phyloP scores from a whole-genome alignment of 495 filamentous ascomycete species.

The Neurospora pannonica region DNA sequence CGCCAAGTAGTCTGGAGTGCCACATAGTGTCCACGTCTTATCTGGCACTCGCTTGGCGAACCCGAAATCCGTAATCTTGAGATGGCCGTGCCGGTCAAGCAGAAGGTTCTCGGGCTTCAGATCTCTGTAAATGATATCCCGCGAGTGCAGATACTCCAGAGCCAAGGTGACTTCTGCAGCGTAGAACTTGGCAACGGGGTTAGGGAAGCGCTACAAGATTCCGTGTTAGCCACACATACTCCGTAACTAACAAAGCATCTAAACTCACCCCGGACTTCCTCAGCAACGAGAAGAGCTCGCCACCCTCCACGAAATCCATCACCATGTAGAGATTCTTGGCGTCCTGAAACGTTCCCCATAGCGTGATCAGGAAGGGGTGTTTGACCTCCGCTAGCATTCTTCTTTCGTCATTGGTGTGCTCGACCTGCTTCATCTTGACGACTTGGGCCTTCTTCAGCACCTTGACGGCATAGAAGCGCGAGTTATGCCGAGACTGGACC shows the following conservation, averaged over 20 bases:
- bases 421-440: slow-evolving; percentile 99
- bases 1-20: slow-evolving; percentile 96
- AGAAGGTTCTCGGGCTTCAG: slow-evolving; percentile 94
- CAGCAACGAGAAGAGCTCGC: slow-evolving; percentile 89
- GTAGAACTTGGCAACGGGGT: slow-evolving; percentile 98
- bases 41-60: slow-evolving; percentile 98
- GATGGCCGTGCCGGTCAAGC: slow-evolving; percentile 88
- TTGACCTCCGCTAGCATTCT: slow-evolving; percentile 90
- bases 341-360: slow-evolving; percentile 98
- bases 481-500: slow-evolving; percentile 94
- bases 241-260: neutral
- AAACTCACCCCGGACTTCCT: slow-evolving; percentile 86
- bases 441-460: slow-evolving; percentile 97
- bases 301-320: slow-evolving; percentile 99
- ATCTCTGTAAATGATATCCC: slow-evolving; percentile 96
- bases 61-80: slow-evolving; percentile 98
- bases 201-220: slow-evolving; percentile 78
- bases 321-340: slow-evolving; percentile 97
- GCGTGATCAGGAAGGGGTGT: slow-evolving; percentile 91
- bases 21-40: slow-evolving; percentile 98
- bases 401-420: slow-evolving; percentile 97
- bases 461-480: slow-evolving; percentile 95
- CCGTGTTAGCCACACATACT: slow-evolving; percentile 2
- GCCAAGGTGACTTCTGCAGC: slow-evolving; percentile 94
- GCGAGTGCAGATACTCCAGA: slow-evolving; percentile 88